Percentiles rank a stretch among this genome's conserved stretches.
Evolutionary conservation across 148 eudicot species (phyloP).

Genomic region (Selenicereus undatus): DNA sequence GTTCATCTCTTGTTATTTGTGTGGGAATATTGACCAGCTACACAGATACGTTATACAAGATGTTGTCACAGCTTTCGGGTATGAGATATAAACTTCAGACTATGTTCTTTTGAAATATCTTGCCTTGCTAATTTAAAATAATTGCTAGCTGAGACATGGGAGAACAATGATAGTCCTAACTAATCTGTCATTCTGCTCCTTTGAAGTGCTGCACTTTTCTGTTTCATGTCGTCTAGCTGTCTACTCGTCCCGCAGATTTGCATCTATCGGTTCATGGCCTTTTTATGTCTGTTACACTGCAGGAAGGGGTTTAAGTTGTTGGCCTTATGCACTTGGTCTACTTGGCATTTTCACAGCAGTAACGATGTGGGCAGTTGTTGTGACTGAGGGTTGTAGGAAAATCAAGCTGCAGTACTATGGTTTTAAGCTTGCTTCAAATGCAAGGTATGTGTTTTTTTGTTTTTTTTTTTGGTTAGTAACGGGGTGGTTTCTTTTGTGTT

Average conservation of each 20-base stretch:
- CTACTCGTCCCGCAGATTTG: neutral
- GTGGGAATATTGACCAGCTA: constrained; percentile 93
- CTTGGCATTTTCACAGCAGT: constrained; percentile 63
- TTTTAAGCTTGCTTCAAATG: constrained; percentile 87
- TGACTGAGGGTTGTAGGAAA: constrained; percentile 97
- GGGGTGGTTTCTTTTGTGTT: constrained; percentile 1
- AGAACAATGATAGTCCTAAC: neutral
- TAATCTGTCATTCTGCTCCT: neutral
- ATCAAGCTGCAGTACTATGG: constrained; percentile 91
- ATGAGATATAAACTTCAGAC: neutral
- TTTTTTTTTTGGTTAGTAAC: neutral
- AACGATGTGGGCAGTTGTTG: constrained; percentile 94
- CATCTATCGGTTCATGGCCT: neutral
- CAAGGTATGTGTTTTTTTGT: constrained; percentile 61
- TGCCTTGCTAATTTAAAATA: neutral
- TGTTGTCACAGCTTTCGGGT: constrained; percentile 91
- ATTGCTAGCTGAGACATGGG: neutral
- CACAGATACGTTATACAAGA: constrained; percentile 74
- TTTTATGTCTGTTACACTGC: constrained; percentile 28
- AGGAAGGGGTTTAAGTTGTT: constrained; percentile 70
- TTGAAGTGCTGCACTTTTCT: neutral
- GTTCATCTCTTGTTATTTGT: constrained; percentile 86
- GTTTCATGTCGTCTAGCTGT: neutral
- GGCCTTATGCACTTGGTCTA: constrained; percentile 70
- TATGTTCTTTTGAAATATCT: neutral